Evolutionary conservation across 1,284 basidiomycete species (phyloP), one percentile per base, ranked within the genome.

Genomic region (Schizopora paradoxa): DNA sequence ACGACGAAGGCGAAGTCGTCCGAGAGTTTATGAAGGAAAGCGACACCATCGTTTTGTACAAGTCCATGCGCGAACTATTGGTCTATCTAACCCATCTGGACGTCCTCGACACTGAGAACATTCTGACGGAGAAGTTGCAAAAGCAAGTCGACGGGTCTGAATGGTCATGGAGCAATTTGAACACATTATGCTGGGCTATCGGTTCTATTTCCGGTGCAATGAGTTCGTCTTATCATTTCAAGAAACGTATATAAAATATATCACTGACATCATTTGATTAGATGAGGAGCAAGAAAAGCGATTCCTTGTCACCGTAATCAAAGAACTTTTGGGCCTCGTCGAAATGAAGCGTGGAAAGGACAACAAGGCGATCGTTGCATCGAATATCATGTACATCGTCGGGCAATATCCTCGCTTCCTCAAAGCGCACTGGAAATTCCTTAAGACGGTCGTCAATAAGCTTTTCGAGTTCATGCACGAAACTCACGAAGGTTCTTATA

Each of bases 401-500:
- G 96, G 96, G 42, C 96, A 99, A 68, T 99, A 99, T 63, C 96
- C 96, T 41, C 84, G 96, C 26, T 99, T 99, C 83, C 82, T 99
- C 61, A 99, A 99, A 66, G 96, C 96, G 18, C 96, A 99, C 65
- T 99, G 96, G 96, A 99, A 98, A 71, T 99, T 99, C 80, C 72
- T 99, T 63, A 99, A 99, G 76, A 99, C 96, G 3, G 96, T 99
- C 41, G 96, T 99, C 54, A 99, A 99, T 74, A 99, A 99, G 69
- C 75, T 99, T 14, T 99, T 99, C 66, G 96, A 99, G 66, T 99
- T 99, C 65, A 99, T 99, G 94, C 96, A 99, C 68, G 96, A 99
- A 70, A 97, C 92, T 0, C 96, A 99, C 61, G 96, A 99, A 72
- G 94, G 92, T 82, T 50, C 46, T 65, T 56, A 26, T 6, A 16